Base-by-base conservation (phyloP, 805 yeast species). In the Zygosaccharomyces lentus region DNA sequence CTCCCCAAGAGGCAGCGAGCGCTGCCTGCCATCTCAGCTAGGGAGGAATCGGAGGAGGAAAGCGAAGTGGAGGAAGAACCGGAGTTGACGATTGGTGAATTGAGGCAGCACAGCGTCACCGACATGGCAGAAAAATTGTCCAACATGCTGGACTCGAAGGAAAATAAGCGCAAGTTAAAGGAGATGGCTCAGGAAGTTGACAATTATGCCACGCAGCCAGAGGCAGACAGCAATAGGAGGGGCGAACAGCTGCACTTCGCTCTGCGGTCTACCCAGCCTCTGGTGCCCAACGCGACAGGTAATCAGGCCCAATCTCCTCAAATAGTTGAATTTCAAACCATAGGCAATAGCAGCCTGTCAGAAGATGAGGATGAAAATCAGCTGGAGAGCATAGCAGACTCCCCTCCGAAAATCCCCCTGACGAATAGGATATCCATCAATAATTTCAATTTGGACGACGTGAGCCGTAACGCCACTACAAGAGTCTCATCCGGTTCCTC, bases 401-500 rank as follows among this genome's bases (percentile, higher is more conserved):
- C 61, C 2, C 62, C 61, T 1, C 52, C 62, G 3, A 58, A 50
- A 44, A 58, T 62, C 17, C 64, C 66, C 2, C 41, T 60, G n/a
- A 55, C 53, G 0, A 59, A 59, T 35, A 57, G 49, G 4, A 40
- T 59, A n/a, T 48, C 41, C 17, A 61, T 62, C 13, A 59, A 62
- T 38, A 53, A 52, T 15, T 57, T 57, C 31, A 46, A 37, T 29
- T 21, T 32, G 31, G 45, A 24, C 13, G 34, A 38, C 6, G n/a
- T 30, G n/a, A 19, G 27, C 6, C 24, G 25, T 10, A 31, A 41
- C 3, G 46, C 57, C 24, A 42, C 55, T 21, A 47, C 57, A 2
- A 50, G 62, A 41, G 30, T 50, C 2, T 59, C 64, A 9, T 59
- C 64, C 10, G 60, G 59, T 1, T 59, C 64, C 1, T 58, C 64